These are phyloP conservation scores for Diddensiella santjacobensis DNA, from an alignment of 805 yeast genomes.

Conservation along the genomic window DNA sequence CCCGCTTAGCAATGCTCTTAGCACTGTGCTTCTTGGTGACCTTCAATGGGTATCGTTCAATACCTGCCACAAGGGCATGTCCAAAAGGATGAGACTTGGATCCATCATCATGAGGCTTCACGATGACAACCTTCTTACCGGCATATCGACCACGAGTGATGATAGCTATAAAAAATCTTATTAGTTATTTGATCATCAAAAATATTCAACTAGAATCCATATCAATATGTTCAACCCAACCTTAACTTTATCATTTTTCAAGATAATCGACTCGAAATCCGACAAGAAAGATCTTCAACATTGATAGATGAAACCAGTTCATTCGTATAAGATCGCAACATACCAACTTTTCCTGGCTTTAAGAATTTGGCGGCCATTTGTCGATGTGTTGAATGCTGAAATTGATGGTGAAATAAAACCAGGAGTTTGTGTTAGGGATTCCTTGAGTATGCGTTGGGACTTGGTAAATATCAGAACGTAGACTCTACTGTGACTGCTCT, in stretches of 20 bases:
- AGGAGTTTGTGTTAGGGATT: background rate
- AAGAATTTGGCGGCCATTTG: slow-evolving; percentile 91
- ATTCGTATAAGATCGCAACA: no score
- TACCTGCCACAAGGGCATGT: slow-evolving; percentile 99
- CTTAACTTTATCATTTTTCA: background rate
- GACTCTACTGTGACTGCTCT: background rate
- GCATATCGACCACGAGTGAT: slow-evolving; percentile 99
- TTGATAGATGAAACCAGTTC: no score
- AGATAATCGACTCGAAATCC: no score
- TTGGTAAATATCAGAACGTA: slow-evolving; percentile 1
- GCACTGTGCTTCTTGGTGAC: slow-evolving; percentile 92
- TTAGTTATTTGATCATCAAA: no score
- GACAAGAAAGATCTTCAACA: no score
- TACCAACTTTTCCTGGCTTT: slow-evolving; percentile 99
- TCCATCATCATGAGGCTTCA: slow-evolving; percentile 98
- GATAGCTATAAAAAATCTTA: slow-evolving; percentile 46
- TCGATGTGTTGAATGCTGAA: slow-evolving; percentile 1
- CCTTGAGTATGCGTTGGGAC: slow-evolving; percentile 1
- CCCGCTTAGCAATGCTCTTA: slow-evolving; percentile 95
- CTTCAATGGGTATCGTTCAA: slow-evolving; percentile 97
- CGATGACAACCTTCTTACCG: slow-evolving; percentile 99
- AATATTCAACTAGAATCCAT: background rate
- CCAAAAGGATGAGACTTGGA: slow-evolving; percentile 98
- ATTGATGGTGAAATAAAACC: slow-evolving; percentile 2
- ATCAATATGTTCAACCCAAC: no score